Base-by-base conservation (phyloP, 108 stramenopile genomes). In the Nitzschia sp. region DNA sequence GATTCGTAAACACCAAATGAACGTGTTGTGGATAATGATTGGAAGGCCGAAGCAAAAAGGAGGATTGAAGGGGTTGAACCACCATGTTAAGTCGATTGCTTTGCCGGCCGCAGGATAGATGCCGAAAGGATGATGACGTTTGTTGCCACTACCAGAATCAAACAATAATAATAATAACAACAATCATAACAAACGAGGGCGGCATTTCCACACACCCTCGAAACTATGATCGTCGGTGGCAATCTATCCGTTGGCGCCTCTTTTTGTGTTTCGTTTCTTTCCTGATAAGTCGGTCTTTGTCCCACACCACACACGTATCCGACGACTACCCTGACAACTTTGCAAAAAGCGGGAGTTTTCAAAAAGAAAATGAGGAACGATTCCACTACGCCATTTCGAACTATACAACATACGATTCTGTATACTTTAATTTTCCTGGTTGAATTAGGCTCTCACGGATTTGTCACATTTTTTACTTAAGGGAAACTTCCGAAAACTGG, bases 21-120 rank as follows among this genome's bases (percentile, higher is more conserved):
- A 62, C 1, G 0, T 42, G 18, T 15, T n/a, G 1, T 15, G 61
- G 38, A n/a, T 24, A 3, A 9, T 32, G 38, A 6, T n/a, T 17
- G n/a, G 25, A 32, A 1, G 61, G 61, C 24, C 61, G 61, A 8
- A 62, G 25, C 1, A 34, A 23, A 62, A 62, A 62, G 38, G 61
- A 62, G 24, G 61, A 1, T 1, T 15, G 23, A 42, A 62, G 36
- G 0, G 61, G 61, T 42, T 62, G 38, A 8, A 24, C 28, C 13
- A 59, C 58, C 58, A 59, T 59, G 24, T 8, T 42, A 11, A 15
- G 8, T 42, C 38, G n/a, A n/a, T 42, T 42, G 38, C 15, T 42
- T 8, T 42, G 8, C 11, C 8, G 8, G 38, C 15, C 15, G 38
- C 15, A 11, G 38, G 8, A 15, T 42, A 11, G 38, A 42, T 15